A percentile compares a stretch with the other conserved stretches of the same genome.
phyloP scores from a whole-genome alignment of 495 filamentous ascomycete species.

The Tuber borchii region DNA sequence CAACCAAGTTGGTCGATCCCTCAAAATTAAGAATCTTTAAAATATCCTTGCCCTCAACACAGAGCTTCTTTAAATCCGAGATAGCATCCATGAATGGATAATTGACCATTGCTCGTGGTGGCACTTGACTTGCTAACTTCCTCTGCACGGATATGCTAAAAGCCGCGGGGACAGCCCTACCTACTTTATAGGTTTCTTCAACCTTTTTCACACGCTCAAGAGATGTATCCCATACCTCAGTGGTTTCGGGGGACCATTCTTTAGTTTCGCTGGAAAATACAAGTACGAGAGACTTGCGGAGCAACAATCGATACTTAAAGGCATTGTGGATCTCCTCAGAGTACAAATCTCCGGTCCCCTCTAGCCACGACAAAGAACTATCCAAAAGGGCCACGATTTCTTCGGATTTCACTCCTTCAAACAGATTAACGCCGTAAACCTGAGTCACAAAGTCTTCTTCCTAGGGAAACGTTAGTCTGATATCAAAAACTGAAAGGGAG shows the following conservation, averaged over 20 bases:
- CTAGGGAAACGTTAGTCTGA: slow-evolving; percentile 47
- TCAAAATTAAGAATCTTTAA: slow-evolving; percentile 61
- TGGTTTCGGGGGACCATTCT: slow-evolving; percentile 44
- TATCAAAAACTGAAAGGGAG: neutral
- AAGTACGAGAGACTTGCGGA: slow-evolving; percentile 58
- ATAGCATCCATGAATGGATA: slow-evolving; percentile 65
- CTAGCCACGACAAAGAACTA: slow-evolving; percentile 54
- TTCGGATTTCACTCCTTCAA: slow-evolving; percentile 55
- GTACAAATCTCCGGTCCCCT: slow-evolving; percentile 46
- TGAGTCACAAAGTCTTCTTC: slow-evolving; percentile 95
- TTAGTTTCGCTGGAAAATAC: slow-evolving; percentile 49
- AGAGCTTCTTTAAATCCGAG: slow-evolving; percentile 61
- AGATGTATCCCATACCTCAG: slow-evolving; percentile 46
- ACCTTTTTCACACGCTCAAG: slow-evolving; percentile 49
- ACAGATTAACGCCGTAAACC: slow-evolving; percentile 70
- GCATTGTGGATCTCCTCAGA: slow-evolving; percentile 53
- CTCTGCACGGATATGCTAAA: slow-evolving; percentile 90
- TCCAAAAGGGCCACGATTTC: slow-evolving; percentile 57
- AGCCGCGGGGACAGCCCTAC: slow-evolving; percentile 60
- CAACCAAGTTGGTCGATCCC: slow-evolving; percentile 62
- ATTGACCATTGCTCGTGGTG: slow-evolving; percentile 81
- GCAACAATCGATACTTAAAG: slow-evolving; percentile 55
- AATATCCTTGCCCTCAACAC: slow-evolving; percentile 63
- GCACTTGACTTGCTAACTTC: slow-evolving; percentile 81
- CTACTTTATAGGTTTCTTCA: slow-evolving; percentile 54